Evolutionary conservation across 1,139 yeast species (phyloP).

Genomic region (Sugiyamaella grinbergsii): DNA sequence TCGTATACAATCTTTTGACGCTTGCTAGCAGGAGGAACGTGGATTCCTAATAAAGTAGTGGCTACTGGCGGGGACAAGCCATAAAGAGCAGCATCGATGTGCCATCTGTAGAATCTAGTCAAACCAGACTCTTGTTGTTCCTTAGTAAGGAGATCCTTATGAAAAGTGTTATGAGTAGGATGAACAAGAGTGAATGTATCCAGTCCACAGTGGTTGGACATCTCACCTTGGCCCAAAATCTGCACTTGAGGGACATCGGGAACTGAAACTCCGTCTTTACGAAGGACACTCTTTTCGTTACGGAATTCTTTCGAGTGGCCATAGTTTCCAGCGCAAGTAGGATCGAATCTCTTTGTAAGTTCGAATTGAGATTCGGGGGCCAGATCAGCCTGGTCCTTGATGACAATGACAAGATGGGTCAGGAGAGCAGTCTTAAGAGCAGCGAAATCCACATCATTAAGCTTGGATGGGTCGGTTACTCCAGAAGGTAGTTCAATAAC

Average conservation of each 20-base stretch:
- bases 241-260: constrained; percentile 87
- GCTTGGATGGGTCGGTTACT: constrained; percentile 71
- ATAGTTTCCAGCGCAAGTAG: constrained; percentile 67
- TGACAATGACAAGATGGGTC: constrained; percentile 66
- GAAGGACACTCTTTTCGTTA: constrained; percentile 72
- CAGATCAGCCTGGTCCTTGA: constrained; percentile 67
- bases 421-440: constrained; percentile 64
- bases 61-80: constrained; percentile 83
- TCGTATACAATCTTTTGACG: constrained; percentile 59
- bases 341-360: constrained; percentile 75
- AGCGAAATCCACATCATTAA: constrained; percentile 65
- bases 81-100: constrained; percentile 84
- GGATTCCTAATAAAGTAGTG: constrained; percentile 78
- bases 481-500: constrained; percentile 62
- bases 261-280: constrained; percentile 77
- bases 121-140: constrained; percentile 61
- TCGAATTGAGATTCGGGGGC: constrained; percentile 72
- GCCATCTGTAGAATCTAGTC: constrained; percentile 91
- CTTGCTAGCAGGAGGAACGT: constrained; percentile 60
- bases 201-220: constrained; percentile 67
- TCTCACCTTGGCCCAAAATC: constrained; percentile 78
- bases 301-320: constrained; percentile 88
- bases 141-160: constrained; percentile 62
- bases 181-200: constrained; percentile 71
- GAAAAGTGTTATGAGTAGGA: constrained; percentile 81